Conservation (phyloP, 2,329 filamentous ascomycete species). For the Penicillium sp. region DNA sequence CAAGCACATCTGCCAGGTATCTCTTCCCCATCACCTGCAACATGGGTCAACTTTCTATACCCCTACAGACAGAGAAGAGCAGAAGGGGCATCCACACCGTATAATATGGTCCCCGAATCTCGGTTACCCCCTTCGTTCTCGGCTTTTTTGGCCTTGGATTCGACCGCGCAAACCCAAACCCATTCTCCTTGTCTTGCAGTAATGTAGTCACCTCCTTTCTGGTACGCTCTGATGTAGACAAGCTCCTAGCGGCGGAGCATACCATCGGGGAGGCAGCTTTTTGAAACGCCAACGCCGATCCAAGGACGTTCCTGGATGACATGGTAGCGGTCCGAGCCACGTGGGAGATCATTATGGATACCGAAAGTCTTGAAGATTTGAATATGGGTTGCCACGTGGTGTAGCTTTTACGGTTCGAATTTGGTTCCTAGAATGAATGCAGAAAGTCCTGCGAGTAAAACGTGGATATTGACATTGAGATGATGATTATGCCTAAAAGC, state of each 20-base stretch:
- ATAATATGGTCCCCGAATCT: slow-evolving; percentile 63
- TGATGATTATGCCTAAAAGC: neutral
- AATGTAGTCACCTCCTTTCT: slow-evolving; percentile 39
- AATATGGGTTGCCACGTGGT: too few species aligned
- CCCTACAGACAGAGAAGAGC: too few species aligned
- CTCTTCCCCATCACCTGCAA: slow-evolving; percentile 55
- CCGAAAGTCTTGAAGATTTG: neutral
- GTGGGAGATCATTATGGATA: slow-evolving; percentile 17
- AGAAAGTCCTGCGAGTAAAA: neutral
- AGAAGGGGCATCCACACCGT: slow-evolving; percentile 38
- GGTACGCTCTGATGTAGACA: slow-evolving; percentile 26
- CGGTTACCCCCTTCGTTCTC: slow-evolving; percentile 56
- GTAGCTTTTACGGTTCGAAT: neutral
- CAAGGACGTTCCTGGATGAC: slow-evolving; percentile 13
- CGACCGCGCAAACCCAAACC: slow-evolving; percentile 57
- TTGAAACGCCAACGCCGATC: slow-evolving; percentile 19
- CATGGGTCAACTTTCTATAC: neutral
- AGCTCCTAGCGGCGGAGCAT: slow-evolving; percentile 12
- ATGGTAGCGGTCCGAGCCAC: slow-evolving; percentile 9
- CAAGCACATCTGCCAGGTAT: slow-evolving; percentile 58
- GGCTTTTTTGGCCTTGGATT: slow-evolving; percentile 57
- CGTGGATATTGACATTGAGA: neutral
- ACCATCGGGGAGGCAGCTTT: slow-evolving; percentile 14
- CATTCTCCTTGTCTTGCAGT: slow-evolving; percentile 56
- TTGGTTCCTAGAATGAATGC: neutral